Evolutionary conservation across 352 stramenopile genomes (phyloP), one percentile per base, ranked within the genome.

Genomic region (Pythium sukuiense): DNA sequence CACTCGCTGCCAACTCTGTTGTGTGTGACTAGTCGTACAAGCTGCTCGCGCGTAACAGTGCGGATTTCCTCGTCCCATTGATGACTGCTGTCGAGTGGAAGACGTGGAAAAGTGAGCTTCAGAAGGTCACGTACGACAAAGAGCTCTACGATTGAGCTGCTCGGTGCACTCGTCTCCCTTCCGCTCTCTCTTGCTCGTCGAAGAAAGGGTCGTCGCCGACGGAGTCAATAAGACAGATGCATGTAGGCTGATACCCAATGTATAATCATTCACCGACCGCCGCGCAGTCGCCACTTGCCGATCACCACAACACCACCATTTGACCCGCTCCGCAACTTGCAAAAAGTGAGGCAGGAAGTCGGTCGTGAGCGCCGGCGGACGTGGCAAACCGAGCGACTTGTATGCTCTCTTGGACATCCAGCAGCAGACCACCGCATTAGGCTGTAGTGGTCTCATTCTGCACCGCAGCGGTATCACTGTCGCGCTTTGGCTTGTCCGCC

Each of bases 51-150:
- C 79, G 77, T 59, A 92, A 93, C 65, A 79, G 79, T 14, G 77
- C 85, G 26, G 80, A 90, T 69, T 90, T 93, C 62, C 70, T 95
- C 54, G 62, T 92, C 46, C 83, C 85, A 55, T 88, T 92, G 74
- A 87, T 93, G 77, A 95, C 87, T 0, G 80, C 85, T 7, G 72
- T 90, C 55, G 87, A 93, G 71, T 95, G 87, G 85, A 76, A 75
- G 52, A 93, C 83, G 55, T 93, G 87, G 85, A 95, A 95, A 71
- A 77, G 88, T 27, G 72, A 95, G 63, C 77, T 92, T 16, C 75
- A 80, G 61, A 73, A 82, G 11, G 80, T 93, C 67, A 79, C 76
- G 43, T 90, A 91, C 72, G 83, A 93, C 72, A 88, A 90, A 67
- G 68, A 81, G 29, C 69, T 95, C 62, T 95, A 91, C 76, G 81